These are phyloP conservation scores for Phytophthora citricola DNA, from an alignment of 352 stramenopile species.

Conservation along the genomic window DNA sequence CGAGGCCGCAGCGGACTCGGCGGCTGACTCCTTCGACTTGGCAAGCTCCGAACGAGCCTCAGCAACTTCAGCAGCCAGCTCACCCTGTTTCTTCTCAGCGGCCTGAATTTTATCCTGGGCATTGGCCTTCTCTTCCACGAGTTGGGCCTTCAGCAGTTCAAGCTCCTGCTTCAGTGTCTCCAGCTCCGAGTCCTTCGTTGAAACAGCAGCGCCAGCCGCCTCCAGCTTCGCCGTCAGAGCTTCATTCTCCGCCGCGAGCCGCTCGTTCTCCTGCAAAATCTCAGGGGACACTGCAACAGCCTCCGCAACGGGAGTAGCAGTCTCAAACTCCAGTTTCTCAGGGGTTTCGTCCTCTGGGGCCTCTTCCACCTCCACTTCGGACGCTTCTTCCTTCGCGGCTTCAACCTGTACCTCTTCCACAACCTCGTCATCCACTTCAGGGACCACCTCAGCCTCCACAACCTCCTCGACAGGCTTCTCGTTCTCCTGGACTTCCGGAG, in stretches of 20 bases:
- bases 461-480: constrained; percentile 23
- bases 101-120: constrained; percentile 32
- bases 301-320: constrained; percentile 8
- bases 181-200: constrained; percentile 48
- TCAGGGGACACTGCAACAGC: constrained; percentile 21
- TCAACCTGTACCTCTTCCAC: constrained; percentile 16
- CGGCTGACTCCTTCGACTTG: constrained; percentile 26
- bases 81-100: constrained; percentile 34
- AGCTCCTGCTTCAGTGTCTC: constrained; percentile 45
- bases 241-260: constrained; percentile 48
- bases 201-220: constrained; percentile 22
- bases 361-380: constrained; percentile 31
- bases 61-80: constrained; percentile 25
- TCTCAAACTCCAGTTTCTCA: constrained; percentile 19
- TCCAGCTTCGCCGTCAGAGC: constrained; percentile 45
- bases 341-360: constrained; percentile 31
- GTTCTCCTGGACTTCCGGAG: constrained; percentile 28
- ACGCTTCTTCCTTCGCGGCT: constrained; percentile 32
- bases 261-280: constrained; percentile 52
- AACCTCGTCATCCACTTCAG: constrained; percentile 27
- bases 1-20: constrained; percentile 17
- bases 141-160: constrained; percentile 39
- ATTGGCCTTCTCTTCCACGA: constrained; percentile 37
- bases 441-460: constrained; percentile 3
- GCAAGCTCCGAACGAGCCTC: constrained; percentile 28